Conservation (phyloP, 202 grass and related monocot genomes). For the Cymbopogon flexuosus region DNA sequence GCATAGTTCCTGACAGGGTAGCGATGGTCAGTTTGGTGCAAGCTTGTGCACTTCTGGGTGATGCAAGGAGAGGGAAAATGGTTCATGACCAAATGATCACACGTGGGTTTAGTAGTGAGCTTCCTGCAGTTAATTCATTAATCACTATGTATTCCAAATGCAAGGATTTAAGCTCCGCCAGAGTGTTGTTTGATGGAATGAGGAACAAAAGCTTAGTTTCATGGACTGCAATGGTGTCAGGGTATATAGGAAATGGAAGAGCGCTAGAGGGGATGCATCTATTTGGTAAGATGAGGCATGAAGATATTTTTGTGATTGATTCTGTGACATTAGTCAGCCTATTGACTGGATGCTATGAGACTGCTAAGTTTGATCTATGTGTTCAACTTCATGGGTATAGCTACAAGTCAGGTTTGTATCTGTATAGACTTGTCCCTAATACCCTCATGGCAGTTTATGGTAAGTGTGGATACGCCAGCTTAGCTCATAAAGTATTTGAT, state of each 20-base stretch:
- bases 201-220: slow-evolving; percentile 63
- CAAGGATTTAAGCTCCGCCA: slow-evolving; percentile 45
- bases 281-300: slow-evolving; percentile 54
- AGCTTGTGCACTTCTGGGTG: slow-evolving; percentile 54
- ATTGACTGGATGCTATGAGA: slow-evolving; percentile 52
- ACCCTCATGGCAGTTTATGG: slow-evolving; percentile 70
- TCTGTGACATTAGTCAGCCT: slow-evolving; percentile 46
- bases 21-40: slow-evolving; percentile 51
- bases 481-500: slow-evolving; percentile 56
- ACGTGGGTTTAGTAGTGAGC: slow-evolving; percentile 45
- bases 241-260: slow-evolving; percentile 55
- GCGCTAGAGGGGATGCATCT: slow-evolving; percentile 53
- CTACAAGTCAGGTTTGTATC: slow-evolving; percentile 55
- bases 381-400: slow-evolving; percentile 62
- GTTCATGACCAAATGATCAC: slow-evolving; percentile 49
- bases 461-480: slow-evolving; percentile 54
- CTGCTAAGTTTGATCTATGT: slow-evolving; percentile 50
- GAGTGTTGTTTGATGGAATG: slow-evolving; percentile 45
- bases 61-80: slow-evolving; percentile 48
- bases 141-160: slow-evolving; percentile 79
- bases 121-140: slow-evolving; percentile 50
- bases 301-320: slow-evolving; percentile 50
- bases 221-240: slow-evolving; percentile 67
- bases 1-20: slow-evolving; percentile 58
- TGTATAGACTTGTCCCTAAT: slow-evolving; percentile 48